Percentiles rank a stretch among this genome's conserved stretches.
phyloP scores from a whole-genome alignment of 1,139 yeast species.

The Candida glucosophila region DNA sequence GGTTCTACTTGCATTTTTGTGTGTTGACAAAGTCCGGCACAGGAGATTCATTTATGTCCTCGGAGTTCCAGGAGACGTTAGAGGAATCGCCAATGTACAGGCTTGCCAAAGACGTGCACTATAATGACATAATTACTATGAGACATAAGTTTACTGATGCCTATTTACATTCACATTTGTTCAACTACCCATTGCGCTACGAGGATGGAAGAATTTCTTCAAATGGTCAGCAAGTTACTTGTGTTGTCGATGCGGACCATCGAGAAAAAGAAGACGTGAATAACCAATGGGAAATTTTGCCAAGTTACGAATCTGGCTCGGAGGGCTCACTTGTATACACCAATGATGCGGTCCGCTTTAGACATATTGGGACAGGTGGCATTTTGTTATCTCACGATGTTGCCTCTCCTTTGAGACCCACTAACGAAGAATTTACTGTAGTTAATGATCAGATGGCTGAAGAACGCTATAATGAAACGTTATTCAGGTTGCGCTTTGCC shows the following conservation, averaged over 20 bases:
- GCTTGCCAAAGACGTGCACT: slow-evolving; percentile 65
- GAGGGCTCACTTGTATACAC: slow-evolving; percentile 24
- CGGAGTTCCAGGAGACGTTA: slow-evolving; percentile 87
- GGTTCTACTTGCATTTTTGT: slow-evolving; percentile 91
- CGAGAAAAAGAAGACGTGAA: slow-evolving; percentile 43
- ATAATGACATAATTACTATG: slow-evolving; percentile 66
- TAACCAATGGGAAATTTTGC: slow-evolving; percentile 84
- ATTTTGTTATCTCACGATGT: slow-evolving; percentile 87
- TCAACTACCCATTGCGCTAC: slow-evolving; percentile 76
- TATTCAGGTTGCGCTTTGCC: slow-evolving; percentile 62
- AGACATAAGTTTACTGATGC: slow-evolving; percentile 71
- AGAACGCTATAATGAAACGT: slow-evolving; percentile 66
- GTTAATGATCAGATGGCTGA: slow-evolving; percentile 56
- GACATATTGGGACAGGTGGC: slow-evolving; percentile 76
- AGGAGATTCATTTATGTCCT: slow-evolving; percentile 89
- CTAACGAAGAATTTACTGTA: slow-evolving; percentile 87
- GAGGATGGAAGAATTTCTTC: slow-evolving; percentile 96
- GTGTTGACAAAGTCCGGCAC: slow-evolving; percentile 83
- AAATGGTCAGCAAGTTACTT: slow-evolving; percentile 91
- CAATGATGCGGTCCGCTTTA: slow-evolving; percentile 68
- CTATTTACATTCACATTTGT: slow-evolving; percentile 72
- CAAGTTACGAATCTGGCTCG: slow-evolving; percentile 39
- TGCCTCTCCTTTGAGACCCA: slow-evolving; percentile 87
- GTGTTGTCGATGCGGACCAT: slow-evolving; percentile 28
- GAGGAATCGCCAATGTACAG: slow-evolving; percentile 73